These are phyloP conservation scores for Aspergillus hancockii DNA, from an alignment of 495 filamentous ascomycete genomes.

Conservation along the genomic window DNA sequence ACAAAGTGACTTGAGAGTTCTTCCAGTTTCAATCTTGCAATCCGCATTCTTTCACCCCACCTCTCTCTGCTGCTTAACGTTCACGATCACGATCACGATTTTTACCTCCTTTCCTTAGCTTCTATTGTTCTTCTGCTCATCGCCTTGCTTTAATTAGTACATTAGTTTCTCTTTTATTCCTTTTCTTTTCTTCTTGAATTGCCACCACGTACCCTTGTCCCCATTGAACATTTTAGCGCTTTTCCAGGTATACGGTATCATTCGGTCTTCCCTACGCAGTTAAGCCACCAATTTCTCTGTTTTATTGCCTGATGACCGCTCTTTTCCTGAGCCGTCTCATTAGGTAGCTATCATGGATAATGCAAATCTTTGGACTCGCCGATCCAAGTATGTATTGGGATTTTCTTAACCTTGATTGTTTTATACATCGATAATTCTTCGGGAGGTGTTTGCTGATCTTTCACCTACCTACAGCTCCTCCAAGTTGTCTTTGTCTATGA, in stretches of 20 bases:
- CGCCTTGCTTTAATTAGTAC: constrained; percentile 11
- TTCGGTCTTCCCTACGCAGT: constrained; percentile 1
- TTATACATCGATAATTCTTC: not conserved
- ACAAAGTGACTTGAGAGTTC: constrained; percentile 3
- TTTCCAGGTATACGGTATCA: not conserved
- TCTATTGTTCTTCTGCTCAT: constrained; percentile 14
- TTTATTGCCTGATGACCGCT: constrained; percentile 44
- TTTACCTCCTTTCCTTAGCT: constrained; percentile 14
- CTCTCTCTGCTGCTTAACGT: constrained; percentile 11
- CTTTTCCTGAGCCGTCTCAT: constrained; percentile 42
- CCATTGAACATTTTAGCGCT: not conserved
- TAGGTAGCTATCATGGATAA: constrained; percentile 58
- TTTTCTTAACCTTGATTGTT: constrained; percentile 12
- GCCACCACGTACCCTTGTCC: not conserved
- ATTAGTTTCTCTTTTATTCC: not conserved
- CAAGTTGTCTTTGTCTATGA: constrained; percentile 88
- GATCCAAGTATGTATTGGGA: constrained; percentile 70
- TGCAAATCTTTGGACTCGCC: constrained; percentile 83
- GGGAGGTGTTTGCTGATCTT: constrained; percentile 12
- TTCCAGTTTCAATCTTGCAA: constrained; percentile 7
- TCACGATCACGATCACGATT: constrained; percentile 30
- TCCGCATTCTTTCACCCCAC: constrained; percentile 13
- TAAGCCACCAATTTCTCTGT: constrained; percentile 14
- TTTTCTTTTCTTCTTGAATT: not conserved
- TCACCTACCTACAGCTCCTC: constrained; percentile 56